Conservation (phyloP, 345 rosid species). For the Cochlearia excelsa region DNA sequence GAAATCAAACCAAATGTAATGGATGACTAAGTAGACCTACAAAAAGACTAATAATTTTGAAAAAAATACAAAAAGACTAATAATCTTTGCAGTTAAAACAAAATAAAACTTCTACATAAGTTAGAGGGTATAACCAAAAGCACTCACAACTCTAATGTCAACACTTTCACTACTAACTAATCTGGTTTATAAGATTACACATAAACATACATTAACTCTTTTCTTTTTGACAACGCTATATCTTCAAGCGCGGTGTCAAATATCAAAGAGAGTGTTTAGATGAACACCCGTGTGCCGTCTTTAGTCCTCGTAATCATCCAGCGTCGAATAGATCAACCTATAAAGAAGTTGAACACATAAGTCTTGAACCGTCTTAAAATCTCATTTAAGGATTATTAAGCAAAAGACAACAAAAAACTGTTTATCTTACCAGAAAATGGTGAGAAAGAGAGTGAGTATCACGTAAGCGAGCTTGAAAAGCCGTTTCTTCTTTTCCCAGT, state of each 20-base stretch:
- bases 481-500: conserved; percentile 85
- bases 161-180: conserved; percentile 1
- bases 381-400: background rate
- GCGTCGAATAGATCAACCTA: conserved; percentile 60
- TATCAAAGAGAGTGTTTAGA: background rate
- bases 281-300: background rate
- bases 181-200: conserved; percentile 7
- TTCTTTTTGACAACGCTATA: background rate
- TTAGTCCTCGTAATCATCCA: conserved; percentile 38
- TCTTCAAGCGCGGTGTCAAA: background rate
- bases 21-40: no score
- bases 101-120: conserved; percentile 10
- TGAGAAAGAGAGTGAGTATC: conserved; percentile 58
- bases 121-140: background rate
- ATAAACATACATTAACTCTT: conserved; percentile 9
- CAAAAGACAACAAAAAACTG: background rate
- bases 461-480: conserved; percentile 80
- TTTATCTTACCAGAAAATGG: conserved; percentile 67
- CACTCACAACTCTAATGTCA: no score
- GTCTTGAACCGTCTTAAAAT: background rate
- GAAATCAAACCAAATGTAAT: no score
- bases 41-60: background rate
- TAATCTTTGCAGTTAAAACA: conserved; percentile 7
- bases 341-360: conserved; percentile 10
- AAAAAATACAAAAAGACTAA: background rate